A percentile compares a stretch with the other conserved stretches of the same genome.
phyloP scores from a whole-genome alignment of 805 yeast species.

The Lipomyces orientalis region DNA sequence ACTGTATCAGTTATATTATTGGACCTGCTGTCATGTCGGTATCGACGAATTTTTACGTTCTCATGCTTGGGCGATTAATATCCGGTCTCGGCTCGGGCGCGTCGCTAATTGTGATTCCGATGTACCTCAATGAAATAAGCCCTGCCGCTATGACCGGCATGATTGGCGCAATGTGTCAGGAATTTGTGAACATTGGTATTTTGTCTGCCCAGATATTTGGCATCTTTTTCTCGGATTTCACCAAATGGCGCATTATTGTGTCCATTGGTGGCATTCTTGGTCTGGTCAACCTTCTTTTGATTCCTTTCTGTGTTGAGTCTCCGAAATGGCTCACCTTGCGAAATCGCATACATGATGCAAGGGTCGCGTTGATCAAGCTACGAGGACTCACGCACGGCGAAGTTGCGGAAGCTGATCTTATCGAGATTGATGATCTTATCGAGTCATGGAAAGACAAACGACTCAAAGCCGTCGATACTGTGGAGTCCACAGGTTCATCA shows the following conservation, averaged over 20 bases:
- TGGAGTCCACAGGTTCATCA: conserved; percentile 10
- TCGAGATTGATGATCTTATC: conserved; percentile 28
- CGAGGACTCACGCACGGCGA: conserved; percentile 44
- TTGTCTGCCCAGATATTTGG: conserved; percentile 79
- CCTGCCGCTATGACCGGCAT: conserved; percentile 73
- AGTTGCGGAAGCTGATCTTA: conserved; percentile 21
- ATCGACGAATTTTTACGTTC: conserved; percentile 50
- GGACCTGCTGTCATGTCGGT: conserved; percentile 69
- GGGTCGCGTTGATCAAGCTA: conserved; percentile 46
- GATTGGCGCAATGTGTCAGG: conserved; percentile 89
- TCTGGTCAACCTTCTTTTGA: conserved; percentile 52
- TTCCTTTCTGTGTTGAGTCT: conserved; percentile 63
- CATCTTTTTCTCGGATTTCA: conserved; percentile 64
- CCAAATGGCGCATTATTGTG: conserved; percentile 75
- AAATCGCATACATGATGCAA: conserved; percentile 54
- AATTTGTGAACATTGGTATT: conserved; percentile 84
- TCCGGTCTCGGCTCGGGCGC: conserved; percentile 89
- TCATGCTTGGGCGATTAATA: conserved; percentile 72
- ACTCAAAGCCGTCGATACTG: not conserved
- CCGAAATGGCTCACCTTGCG: conserved; percentile 78
- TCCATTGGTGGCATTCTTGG: conserved; percentile 66
- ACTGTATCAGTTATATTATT: conserved; percentile 57
- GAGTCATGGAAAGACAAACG: conserved; percentile 33
- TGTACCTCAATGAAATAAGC: conserved; percentile 79
- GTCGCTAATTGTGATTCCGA: conserved; percentile 82